Conservation (phyloP, 306 rosid genomes). For the Gastrolobium bilobum region DNA sequence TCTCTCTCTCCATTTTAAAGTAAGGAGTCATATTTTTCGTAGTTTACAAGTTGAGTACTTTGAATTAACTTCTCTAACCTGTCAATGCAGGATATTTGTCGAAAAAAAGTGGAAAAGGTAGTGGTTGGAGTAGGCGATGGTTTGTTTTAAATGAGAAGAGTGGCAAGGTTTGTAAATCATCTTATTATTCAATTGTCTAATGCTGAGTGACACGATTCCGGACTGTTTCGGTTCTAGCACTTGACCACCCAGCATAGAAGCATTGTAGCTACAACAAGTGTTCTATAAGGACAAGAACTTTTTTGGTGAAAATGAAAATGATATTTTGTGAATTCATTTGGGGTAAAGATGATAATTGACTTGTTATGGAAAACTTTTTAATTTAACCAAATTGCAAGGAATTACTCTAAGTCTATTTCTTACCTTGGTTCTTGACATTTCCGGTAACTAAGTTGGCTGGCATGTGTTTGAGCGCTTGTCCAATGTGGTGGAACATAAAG, state of each 20-base stretch:
- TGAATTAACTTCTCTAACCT: constrained; percentile 43
- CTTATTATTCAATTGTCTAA: background rate
- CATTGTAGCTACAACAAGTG: constrained; percentile 32
- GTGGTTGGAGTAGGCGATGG: constrained; percentile 71
- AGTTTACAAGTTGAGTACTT: constrained; percentile 33
- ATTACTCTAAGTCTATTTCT: constrained; percentile 5
- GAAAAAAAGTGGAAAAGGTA: constrained; percentile 64
- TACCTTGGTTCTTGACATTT: constrained; percentile 21
- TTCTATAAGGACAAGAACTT: constrained; percentile 13
- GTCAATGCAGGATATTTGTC: constrained; percentile 60
- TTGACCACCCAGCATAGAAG: constrained; percentile 8
- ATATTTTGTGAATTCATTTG: constrained; percentile 26
- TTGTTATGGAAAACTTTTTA: constrained; percentile 20
- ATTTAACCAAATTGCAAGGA: constrained; percentile 35
- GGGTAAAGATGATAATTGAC: constrained; percentile 20
- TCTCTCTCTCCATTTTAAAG: constrained; percentile 34
- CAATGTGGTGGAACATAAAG: background rate
- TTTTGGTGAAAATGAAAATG: constrained; percentile 11
- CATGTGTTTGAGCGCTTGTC: constrained; percentile 7
- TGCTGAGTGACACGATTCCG: constrained; percentile 3
- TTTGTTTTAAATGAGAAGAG: constrained; percentile 68
- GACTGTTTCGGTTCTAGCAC: constrained; percentile 30
- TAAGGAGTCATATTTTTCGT: constrained; percentile 28
- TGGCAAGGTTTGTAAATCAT: constrained; percentile 66
- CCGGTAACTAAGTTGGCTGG: constrained; percentile 8